phyloP scores from a whole-genome alignment of 257 asterid species.

The Nicotiana tomentosiformis region DNA sequence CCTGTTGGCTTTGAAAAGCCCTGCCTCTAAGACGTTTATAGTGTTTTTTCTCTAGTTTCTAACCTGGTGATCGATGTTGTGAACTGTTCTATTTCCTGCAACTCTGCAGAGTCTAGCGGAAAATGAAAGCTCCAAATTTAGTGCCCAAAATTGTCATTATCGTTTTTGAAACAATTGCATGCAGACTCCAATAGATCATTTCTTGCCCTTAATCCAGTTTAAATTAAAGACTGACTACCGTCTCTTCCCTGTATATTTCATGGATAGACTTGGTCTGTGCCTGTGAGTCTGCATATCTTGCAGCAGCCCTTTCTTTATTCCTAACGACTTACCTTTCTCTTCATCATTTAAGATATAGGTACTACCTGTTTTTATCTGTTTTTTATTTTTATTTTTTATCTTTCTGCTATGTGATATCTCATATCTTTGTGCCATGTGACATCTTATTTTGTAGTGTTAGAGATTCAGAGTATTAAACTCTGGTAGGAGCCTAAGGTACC shows the following conservation, averaged over 20 bases:
- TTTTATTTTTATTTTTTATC: not conserved
- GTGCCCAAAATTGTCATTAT: not conserved
- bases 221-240: not conserved
- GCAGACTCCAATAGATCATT: not conserved
- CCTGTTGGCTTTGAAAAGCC: not conserved
- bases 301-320: not conserved
- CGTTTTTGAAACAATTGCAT: not conserved
- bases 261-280: not conserved
- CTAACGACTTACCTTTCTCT: not conserved
- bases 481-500: not conserved
- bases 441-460: not conserved
- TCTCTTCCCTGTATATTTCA: not conserved
- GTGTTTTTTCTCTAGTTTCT: not conserved
- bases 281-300: not conserved
- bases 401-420: not conserved
- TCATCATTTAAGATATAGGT: not conserved
- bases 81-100: not conserved
- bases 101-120: not conserved
- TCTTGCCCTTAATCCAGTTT: not conserved
- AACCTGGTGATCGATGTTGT: not conserved
- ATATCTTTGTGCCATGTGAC: not conserved
- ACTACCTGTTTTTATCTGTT: not conserved
- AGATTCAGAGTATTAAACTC: not conserved
- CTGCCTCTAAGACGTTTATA: not conserved
- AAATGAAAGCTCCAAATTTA: not conserved